phyloP scores from a whole-genome alignment of 2,329 filamentous ascomycete species.

The Plectosphaerella plurivora region DNA sequence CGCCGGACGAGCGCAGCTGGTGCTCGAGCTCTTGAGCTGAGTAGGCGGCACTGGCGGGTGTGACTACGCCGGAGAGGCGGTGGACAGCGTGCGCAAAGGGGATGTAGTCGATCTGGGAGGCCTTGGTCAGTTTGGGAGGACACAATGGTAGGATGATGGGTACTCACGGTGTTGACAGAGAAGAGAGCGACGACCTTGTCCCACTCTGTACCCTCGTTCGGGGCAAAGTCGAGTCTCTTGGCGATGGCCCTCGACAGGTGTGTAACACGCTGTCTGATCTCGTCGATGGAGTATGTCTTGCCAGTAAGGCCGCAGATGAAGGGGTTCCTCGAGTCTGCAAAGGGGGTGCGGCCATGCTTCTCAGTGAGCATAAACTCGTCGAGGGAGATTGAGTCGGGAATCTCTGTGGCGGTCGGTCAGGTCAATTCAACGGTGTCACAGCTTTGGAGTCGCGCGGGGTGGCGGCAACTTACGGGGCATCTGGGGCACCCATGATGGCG shows the following conservation, averaged over 20 bases:
- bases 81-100: slow-evolving; percentile 71
- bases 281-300: slow-evolving; percentile 56
- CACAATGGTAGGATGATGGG: not conserved
- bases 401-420: slow-evolving; percentile 28
- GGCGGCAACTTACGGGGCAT: slow-evolving; percentile 43
- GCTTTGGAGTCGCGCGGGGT: slow-evolving; percentile 2
- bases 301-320: slow-evolving; percentile 76
- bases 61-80: slow-evolving; percentile 67
- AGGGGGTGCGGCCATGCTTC: slow-evolving; percentile 59
- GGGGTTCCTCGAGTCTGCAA: slow-evolving; percentile 60
- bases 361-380: slow-evolving; percentile 75
- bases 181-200: slow-evolving; percentile 76
- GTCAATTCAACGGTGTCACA: not conserved
- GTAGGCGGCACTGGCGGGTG: slow-evolving; percentile 72
- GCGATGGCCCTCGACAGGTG: slow-evolving; percentile 63
- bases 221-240: slow-evolving; percentile 66
- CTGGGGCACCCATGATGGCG: slow-evolving; percentile 57
- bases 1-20: slow-evolving; percentile 64
- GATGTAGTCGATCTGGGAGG: slow-evolving; percentile 66
- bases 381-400: slow-evolving; percentile 71
- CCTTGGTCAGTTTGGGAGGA: not conserved
- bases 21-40: slow-evolving; percentile 65
- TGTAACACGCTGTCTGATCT: slow-evolving; percentile 64
- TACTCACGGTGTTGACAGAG: slow-evolving; percentile 70
- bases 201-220: slow-evolving; percentile 70